These are phyloP conservation scores for Taiozyma onychis DNA, from an alignment of 1,139 yeast species.

Conservation along the genomic window DNA sequence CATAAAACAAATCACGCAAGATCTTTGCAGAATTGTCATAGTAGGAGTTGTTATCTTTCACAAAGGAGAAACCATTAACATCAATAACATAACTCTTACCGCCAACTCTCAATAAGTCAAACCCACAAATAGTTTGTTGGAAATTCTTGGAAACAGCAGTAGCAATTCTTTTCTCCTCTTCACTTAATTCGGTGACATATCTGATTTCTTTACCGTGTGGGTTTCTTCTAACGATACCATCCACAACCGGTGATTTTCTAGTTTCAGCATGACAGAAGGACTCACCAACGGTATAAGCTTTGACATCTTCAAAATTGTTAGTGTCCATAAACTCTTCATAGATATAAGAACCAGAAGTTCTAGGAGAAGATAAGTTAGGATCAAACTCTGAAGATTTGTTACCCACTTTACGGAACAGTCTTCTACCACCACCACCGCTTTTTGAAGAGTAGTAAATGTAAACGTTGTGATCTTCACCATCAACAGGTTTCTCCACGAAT, in stretches of 20 bases:
- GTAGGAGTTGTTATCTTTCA: constrained; percentile 83
- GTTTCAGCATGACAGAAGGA: constrained; percentile 96
- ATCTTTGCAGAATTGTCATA: constrained; percentile 82
- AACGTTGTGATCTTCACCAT: constrained; percentile 97
- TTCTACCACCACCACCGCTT: constrained; percentile 96
- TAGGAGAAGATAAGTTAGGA: constrained; percentile 64
- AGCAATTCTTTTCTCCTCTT: constrained; percentile 78
- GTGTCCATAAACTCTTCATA: constrained; percentile 97
- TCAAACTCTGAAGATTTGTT: constrained; percentile 97
- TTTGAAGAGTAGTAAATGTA: constrained; percentile 84
- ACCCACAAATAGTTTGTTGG: constrained; percentile 97
- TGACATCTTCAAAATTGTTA: constrained; percentile 96
- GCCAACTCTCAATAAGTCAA: constrained; percentile 84
- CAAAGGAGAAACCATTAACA: constrained; percentile 97
- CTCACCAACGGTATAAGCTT: constrained; percentile 95
- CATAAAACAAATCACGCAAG: constrained; percentile 63
- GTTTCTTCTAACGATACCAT: constrained; percentile 94
- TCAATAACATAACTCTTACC: constrained; percentile 92
- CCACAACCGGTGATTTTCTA: constrained; percentile 96
- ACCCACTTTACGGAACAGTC: constrained; percentile 91
- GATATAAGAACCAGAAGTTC: constrained; percentile 87
- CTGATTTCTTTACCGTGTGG: constrained; percentile 97
- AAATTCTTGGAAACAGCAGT: constrained; percentile 66
- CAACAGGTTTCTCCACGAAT: constrained; percentile 97
- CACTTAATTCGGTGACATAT: constrained; percentile 73